Base-by-base conservation (phyloP, 1,284 basidiomycete species). In the Fistulinella cinereoalba region DNA sequence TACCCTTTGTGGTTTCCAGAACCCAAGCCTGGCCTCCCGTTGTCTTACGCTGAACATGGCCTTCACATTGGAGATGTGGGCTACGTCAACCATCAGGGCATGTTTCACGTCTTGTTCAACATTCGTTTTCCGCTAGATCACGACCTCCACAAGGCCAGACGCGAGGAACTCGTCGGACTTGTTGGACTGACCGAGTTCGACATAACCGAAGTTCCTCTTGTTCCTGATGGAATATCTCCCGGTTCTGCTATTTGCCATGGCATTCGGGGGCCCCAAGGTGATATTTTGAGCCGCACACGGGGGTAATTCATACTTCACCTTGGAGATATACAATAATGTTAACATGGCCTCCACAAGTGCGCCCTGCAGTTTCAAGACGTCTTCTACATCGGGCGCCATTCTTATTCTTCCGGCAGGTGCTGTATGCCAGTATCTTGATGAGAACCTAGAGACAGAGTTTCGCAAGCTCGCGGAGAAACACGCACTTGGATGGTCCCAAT, bases 381-480 rank as follows among this genome's bases (percentile, higher is more conserved):
- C 10, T 13, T 31, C 28, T 31, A 11, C 28, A 6, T 23, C 1
- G 18, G 48, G 52, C 6, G 43, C 52, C 1, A 37, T 54, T 10
- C 43, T 54, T 2, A 41, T 54, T 4, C 41, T 54, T 31, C 53
- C 53, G 9, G 16, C 37, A 0, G 53, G 53, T 1, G 41, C 49
- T 15, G 8, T 10, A 12, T 10, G 21, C 5, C 28, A 11, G 4
- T 11, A 8, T 11, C 28, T 31, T 13, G 13, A 31, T 5, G 12
- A 31, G 4, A 13, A 13, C 13, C 28, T 4, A 13, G 28, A 31
- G 28, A 31, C 10, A 13, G 13, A 11, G 7, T 44, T 50, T 36
- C 39, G 24, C 15, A 28, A 41, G 6, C 7, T 37, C 5, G 41
- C 41, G 2, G 24, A 11, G 19, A 24, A 41, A 12, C n/a, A 28